Conservation (phyloP, 768 basidiomycete genomes). For the Psilocybe cubensis region DNA sequence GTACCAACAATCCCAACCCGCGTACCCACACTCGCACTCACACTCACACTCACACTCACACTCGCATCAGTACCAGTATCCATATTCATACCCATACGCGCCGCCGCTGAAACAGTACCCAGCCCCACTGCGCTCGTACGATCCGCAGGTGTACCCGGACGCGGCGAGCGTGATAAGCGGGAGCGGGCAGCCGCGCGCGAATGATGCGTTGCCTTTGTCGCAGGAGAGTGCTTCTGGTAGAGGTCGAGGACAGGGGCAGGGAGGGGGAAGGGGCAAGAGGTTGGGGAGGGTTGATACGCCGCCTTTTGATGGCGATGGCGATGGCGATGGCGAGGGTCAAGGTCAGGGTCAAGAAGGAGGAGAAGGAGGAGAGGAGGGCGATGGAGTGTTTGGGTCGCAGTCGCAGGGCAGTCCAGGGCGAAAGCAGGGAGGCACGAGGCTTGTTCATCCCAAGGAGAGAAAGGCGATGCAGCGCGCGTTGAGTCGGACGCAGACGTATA, state of each 20-base stretch:
- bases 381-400: background rate
- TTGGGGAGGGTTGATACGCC: slow-evolving; percentile 22
- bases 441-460: slow-evolving; percentile 23
- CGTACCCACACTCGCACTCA: background rate
- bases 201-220: slow-evolving; percentile 11
- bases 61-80: background rate
- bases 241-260: no score
- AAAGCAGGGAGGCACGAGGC: no score
- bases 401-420: background rate
- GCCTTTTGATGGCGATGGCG: slow-evolving; percentile 22
- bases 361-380: background rate
- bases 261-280: no score
- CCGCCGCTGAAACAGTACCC: slow-evolving; percentile 37
- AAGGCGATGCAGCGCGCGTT: slow-evolving; percentile 30
- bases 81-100: slow-evolving; percentile 6
- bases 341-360: slow-evolving; percentile 10
- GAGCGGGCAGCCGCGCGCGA: slow-evolving; percentile 21
- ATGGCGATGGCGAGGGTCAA: slow-evolving; percentile 13
- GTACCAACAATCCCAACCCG: background rate
- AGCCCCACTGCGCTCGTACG: slow-evolving; percentile 37
- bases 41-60: background rate
- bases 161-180: slow-evolving; percentile 32
- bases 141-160: slow-evolving; percentile 39
- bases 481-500: slow-evolving; percentile 35
- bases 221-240: no score